These are phyloP conservation scores for Hypoxylon subgilvum DNA, from an alignment of 495 filamentous ascomycete genomes.

Conservation along the genomic window DNA sequence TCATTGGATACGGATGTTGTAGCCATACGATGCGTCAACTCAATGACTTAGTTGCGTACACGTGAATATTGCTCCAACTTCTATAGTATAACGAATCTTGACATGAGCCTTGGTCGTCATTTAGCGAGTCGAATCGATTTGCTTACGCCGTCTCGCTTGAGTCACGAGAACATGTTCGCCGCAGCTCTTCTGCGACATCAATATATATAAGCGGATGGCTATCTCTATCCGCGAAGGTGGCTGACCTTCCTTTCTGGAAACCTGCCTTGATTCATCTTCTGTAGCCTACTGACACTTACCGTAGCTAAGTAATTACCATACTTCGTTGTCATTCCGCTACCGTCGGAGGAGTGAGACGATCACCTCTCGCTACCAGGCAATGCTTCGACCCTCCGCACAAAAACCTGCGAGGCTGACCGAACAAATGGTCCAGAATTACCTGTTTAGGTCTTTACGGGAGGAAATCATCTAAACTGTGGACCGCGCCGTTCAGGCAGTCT, in stretches of 20 bases:
- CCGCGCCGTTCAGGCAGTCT: conserved; percentile 31
- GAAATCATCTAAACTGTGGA: conserved; percentile 36
- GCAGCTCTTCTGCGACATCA: conserved; percentile 40
- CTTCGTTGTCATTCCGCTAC: conserved; percentile 25
- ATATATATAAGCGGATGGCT: conserved; percentile 38
- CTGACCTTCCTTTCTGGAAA: conserved; percentile 47
- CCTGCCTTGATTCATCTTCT: conserved; percentile 24
- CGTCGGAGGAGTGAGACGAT: conserved; percentile 31
- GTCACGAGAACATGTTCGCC: conserved; percentile 42
- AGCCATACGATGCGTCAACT: conserved; percentile 19
- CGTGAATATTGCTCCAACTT: conserved; percentile 35
- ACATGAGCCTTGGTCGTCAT: conserved; percentile 28
- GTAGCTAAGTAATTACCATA: conserved; percentile 38
- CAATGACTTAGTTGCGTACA: conserved; percentile 10
- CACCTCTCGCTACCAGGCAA: conserved; percentile 33
- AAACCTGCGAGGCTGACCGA: conserved; percentile 31
- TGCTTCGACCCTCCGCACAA: conserved; percentile 2
- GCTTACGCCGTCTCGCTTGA: conserved; percentile 32
- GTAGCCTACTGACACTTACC: conserved; percentile 36
- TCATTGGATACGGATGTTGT: conserved; percentile 15
- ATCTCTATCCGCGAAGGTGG: conserved; percentile 38
- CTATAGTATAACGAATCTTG: conserved; percentile 25
- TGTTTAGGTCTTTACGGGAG: conserved; percentile 24
- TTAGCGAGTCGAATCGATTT: conserved; percentile 33
- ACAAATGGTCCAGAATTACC: conserved; percentile 25